Conservation (phyloP, 768 basidiomycete species). For the Boletellus ananiceps region DNA sequence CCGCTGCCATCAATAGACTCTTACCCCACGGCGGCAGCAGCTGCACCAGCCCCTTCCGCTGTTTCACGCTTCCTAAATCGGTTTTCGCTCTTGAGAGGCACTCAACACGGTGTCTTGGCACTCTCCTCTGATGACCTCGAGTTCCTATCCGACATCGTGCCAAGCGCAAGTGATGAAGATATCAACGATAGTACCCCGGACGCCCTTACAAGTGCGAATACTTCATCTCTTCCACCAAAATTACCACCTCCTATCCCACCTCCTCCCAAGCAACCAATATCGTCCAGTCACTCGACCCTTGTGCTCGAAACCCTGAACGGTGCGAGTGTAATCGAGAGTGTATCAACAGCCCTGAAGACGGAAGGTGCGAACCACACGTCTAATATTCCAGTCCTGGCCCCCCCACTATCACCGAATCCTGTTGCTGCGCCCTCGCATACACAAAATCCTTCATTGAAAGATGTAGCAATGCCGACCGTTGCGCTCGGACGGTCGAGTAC, state of each 20-base stretch:
- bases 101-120: constrained; percentile 53
- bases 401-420: constrained; percentile 32
- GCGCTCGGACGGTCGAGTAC: constrained; percentile 2
- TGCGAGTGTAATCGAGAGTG: background rate
- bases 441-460: constrained; percentile 10
- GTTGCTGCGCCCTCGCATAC: constrained; percentile 15
- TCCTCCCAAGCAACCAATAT: constrained; percentile 26
- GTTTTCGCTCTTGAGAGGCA: constrained; percentile 51
- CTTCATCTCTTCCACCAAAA: constrained; percentile 38
- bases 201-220: constrained; percentile 39
- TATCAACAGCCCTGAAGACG: background rate
- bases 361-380: constrained; percentile 1
- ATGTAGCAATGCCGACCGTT: background rate
- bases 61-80: constrained; percentile 81
- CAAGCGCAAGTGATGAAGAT: constrained; percentile 42
- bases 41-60: constrained; percentile 49
- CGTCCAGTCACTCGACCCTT: constrained; percentile 8
- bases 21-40: constrained; percentile 1
- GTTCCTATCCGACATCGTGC: constrained; percentile 67
- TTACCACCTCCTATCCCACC: constrained; percentile 47
- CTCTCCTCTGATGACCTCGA: constrained; percentile 79
- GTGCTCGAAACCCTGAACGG: constrained; percentile 1
- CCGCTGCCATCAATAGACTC: constrained; percentile 4
- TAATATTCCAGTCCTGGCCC: constrained; percentile 14
- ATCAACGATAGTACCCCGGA: constrained; percentile 33